Percentiles rank a stretch among this genome's conserved stretches.
Evolutionary conservation across 257 asterid species (phyloP).

Genomic region (Agastache rugosa): DNA sequence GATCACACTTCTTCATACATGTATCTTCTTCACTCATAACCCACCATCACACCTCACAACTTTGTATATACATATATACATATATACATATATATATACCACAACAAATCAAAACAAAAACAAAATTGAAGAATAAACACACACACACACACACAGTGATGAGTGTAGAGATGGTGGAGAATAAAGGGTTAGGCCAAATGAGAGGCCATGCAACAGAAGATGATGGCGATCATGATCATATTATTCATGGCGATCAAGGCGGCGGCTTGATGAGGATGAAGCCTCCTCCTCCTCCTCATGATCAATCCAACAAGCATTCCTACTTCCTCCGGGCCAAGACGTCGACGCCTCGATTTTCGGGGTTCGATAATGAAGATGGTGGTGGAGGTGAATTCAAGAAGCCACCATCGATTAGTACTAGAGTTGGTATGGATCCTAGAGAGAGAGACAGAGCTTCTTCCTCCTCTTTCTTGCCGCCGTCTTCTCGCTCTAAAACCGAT

Average conservation of each 20-base stretch:
- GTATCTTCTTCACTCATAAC: slow-evolving; percentile 1
- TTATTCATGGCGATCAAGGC: slow-evolving; percentile 28
- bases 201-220: background rate
- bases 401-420: background rate
- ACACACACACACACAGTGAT: slow-evolving; percentile 12
- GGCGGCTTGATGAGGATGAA: slow-evolving; percentile 29
- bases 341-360: slow-evolving; percentile 40
- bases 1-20: background rate
- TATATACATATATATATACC: background rate
- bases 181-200: background rate
- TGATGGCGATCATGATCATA: background rate
- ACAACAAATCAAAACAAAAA: background rate
- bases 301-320: slow-evolving; percentile 48
- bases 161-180: slow-evolving; percentile 38
- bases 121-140: background rate
- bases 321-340: slow-evolving; percentile 64
- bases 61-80: background rate
- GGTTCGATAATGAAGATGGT: slow-evolving; percentile 35
- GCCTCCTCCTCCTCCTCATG: background rate
- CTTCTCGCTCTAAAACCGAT: slow-evolving; percentile 25
- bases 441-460: slow-evolving; percentile 8
- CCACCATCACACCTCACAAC: background rate
- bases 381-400: slow-evolving; percentile 27
- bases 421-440: slow-evolving; percentile 1
- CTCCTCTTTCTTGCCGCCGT: background rate